Conservation (phyloP, 1,139 yeast genomes). For the Hyphopichia burtonii region DNA sequence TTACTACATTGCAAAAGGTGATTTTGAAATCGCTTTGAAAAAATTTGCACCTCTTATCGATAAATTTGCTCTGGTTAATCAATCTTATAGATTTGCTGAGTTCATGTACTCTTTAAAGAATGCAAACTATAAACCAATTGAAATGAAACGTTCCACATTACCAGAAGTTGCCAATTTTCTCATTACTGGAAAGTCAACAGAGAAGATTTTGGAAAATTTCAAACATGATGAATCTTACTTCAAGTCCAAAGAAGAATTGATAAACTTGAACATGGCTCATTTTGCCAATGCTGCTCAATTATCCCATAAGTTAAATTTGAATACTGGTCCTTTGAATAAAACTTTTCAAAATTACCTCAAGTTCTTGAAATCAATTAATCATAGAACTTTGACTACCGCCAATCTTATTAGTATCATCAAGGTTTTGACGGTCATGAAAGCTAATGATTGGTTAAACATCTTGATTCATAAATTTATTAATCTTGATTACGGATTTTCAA, state of each 20-base stretch:
- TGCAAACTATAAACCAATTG: not conserved
- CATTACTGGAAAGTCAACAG: not conserved
- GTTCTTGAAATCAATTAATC: conserved; percentile 20
- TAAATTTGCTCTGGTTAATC: conserved; percentile 14
- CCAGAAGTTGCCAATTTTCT: conserved; percentile 3
- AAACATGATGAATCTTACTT: conserved; percentile 9
- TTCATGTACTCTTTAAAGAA: conserved; percentile 18
- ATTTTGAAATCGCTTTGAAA: conserved; percentile 13
- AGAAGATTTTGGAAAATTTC: conserved; percentile 16
- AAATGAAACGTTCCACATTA: conserved; percentile 1
- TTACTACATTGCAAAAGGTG: conserved; percentile 20
- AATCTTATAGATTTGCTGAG: conserved; percentile 18
- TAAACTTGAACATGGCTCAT: conserved; percentile 14
- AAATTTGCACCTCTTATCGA: conserved; percentile 14
- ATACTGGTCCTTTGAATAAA: conserved; percentile 3
- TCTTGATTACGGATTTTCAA: conserved; percentile 11
- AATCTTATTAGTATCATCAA: conserved; percentile 26
- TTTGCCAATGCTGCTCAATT: conserved; percentile 14
- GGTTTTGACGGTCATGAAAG: conserved; percentile 24
- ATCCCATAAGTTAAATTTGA: conserved; percentile 5
- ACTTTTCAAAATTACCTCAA: conserved; percentile 16
- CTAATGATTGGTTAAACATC: conserved; percentile 25
- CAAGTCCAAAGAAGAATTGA: conserved; percentile 11
- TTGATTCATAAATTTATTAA: conserved; percentile 27
- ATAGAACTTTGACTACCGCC: conserved; percentile 18